A percentile compares a stretch with the other conserved stretches of the same genome.
phyloP scores from a whole-genome alignment of 176 grass and related monocot species.

The Triticum turgidum region DNA sequence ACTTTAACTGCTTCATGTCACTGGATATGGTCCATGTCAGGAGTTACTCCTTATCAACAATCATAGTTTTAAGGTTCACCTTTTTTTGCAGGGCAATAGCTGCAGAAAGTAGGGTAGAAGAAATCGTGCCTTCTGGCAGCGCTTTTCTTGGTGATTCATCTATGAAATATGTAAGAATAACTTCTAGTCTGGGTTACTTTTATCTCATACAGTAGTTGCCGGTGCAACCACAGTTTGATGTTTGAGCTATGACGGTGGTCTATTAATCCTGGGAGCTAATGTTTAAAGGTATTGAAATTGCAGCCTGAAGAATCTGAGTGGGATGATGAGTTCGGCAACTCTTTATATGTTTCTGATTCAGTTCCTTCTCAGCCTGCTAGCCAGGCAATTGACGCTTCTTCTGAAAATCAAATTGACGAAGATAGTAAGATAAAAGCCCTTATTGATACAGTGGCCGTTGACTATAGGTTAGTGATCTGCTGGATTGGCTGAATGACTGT shows the following conservation, averaged over 20 bases:
- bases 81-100: constrained; percentile 71
- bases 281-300: constrained; percentile 44
- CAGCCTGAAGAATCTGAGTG: constrained; percentile 98
- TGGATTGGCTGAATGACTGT: constrained; percentile 9
- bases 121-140: constrained; percentile 47
- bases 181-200: neutral
- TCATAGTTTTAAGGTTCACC: constrained; percentile 21
- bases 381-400: constrained; percentile 51
- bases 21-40: neutral
- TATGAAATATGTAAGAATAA: constrained; percentile 76
- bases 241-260: constrained; percentile 15
- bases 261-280: constrained; percentile 26
- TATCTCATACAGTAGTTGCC: neutral
- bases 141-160: constrained; percentile 58
- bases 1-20: constrained; percentile 26
- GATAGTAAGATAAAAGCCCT: constrained; percentile 96
- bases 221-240: constrained; percentile 10
- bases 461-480: constrained; percentile 67
- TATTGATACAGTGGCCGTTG: constrained; percentile 75
- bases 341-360: constrained; percentile 73
- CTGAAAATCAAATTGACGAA: constrained; percentile 80
- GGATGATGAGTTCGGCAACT: constrained; percentile 98
- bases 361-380: constrained; percentile 55
- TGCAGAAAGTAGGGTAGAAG: constrained; percentile 59
- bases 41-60: constrained; percentile 5